Evolutionary conservation across 192 early-diverging fungal species (phyloP).

Genomic region (Coemansia sp.): DNA sequence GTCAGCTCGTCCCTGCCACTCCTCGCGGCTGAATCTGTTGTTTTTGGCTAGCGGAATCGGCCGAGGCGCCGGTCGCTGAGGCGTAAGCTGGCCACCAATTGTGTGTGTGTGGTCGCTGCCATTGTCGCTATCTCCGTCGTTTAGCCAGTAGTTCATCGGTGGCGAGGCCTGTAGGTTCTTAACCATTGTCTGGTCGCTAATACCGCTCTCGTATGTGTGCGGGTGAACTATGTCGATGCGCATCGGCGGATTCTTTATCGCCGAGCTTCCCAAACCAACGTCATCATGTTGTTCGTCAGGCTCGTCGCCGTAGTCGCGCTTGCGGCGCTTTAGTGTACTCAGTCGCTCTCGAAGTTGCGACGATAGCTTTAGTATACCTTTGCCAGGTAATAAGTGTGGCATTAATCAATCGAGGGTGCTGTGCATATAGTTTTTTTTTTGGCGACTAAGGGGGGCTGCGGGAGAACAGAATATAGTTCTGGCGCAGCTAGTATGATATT

Average conservation of each 20-base stretch:
- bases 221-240: constrained; percentile 12
- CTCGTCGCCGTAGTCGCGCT: constrained; percentile 23
- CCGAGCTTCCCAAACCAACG: neutral
- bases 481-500: neutral
- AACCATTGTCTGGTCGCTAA: constrained; percentile 4
- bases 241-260: constrained; percentile 5
- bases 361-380: constrained; percentile 45
- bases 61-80: constrained; percentile 24
- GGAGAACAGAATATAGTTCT: neutral
- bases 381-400: constrained; percentile 26
- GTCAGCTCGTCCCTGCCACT: constrained; percentile 34
- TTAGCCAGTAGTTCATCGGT: constrained; percentile 52
- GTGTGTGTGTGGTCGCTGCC: constrained; percentile 1
- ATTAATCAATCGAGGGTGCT: neutral
- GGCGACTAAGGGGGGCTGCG: too few relatives aligned
- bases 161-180: neutral
- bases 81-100: constrained; percentile 10
- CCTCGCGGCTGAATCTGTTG: constrained; percentile 33
- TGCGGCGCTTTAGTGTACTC: constrained; percentile 30
- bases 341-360: constrained; percentile 35
- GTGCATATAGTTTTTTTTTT: neutral
- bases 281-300: constrained; percentile 1
- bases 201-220: constrained; percentile 9
- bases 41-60: neutral
- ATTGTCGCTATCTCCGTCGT: constrained; percentile 11